Evolutionary conservation across 2,329 filamentous ascomycete species (phyloP), one percentile per base, ranked within the genome.

Genomic region (Zymoseptoria brevis): DNA sequence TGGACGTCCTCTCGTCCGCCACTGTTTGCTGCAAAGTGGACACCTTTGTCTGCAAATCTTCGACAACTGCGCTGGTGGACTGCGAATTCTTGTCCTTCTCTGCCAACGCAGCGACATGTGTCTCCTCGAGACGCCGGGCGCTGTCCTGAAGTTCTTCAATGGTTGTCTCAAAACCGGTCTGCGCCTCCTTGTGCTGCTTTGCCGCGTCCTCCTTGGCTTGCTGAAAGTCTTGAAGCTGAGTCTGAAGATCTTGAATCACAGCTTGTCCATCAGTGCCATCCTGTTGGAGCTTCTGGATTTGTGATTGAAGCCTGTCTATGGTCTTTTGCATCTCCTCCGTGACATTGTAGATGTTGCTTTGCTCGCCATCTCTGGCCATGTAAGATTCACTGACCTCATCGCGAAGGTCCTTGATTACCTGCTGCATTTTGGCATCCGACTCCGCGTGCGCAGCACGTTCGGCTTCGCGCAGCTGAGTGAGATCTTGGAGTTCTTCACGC

Each of bases 261-360:
- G 60, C 52, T 21, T 59, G 58, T n/a, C 62, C 63, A 48, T 66
- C 62, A 9, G 41, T 60, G 29, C 64, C 68, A 22, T 66, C 61
- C 19, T 64, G 58, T 50, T 68, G 64, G 19, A 68, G 57, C 52
- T 63, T 62, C n/a, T 54, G 35, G n/a, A 69, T 49, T 53, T 64
- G 62, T 9, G 60, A 56, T 26, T 65, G 63, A 4, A 69, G 60
- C 21, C 57, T 58, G 30, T 63, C 30, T 11, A 66, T 51, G 8
- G 60, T 30, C 7, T 61, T 41, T 57, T 60, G 50, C 16, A 50
- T 48, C 19, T 61, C 53, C 55, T 61, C 53, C 48, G 65, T 62
- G 16, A 66, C 54, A 19, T 59, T 24, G 48, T 60, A 61, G 5
- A 65, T 58, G 9, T 63, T 57, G 19, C 60, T 52, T 19, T 59